These are phyloP conservation scores for Mycena indigotica DNA, from an alignment of 768 basidiomycete genomes.

Conservation along the genomic window DNA sequence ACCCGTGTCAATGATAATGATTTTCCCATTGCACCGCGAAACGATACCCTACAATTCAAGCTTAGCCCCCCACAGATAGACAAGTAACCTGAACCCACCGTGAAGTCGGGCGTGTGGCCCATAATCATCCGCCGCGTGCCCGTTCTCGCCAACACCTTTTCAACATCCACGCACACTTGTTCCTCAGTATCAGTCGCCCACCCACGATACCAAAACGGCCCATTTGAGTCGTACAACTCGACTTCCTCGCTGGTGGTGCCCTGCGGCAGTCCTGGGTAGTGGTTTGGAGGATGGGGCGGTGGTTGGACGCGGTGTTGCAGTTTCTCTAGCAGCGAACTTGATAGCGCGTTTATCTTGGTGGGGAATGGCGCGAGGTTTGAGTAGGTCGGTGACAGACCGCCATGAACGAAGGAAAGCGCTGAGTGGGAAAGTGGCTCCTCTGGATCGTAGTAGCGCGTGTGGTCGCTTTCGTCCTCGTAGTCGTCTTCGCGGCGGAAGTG, in stretches of 20 bases:
- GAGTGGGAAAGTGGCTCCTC: slow-evolving; percentile 66
- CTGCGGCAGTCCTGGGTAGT: slow-evolving; percentile 70
- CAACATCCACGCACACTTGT: slow-evolving; percentile 69
- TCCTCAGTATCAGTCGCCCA: slow-evolving; percentile 81
- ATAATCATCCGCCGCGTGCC: slow-evolving; percentile 90
- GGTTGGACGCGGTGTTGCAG: slow-evolving; percentile 67
- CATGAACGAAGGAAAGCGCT: slow-evolving; percentile 91
- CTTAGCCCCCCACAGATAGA: too few relatives aligned
- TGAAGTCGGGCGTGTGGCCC: slow-evolving; percentile 95
- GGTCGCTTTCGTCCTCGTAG: slow-evolving; percentile 19
- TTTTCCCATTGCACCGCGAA: slow-evolving; percentile 85
- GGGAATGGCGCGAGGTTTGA: slow-evolving; percentile 80
- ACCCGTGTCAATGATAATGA: slow-evolving; percentile 97
- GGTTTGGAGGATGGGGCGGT: slow-evolving; percentile 80
- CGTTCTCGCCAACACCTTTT: slow-evolving; percentile 67
- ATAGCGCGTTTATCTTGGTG: slow-evolving; percentile 75
- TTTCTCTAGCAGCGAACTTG: slow-evolving; percentile 66
- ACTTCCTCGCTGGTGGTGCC: slow-evolving; percentile 67
- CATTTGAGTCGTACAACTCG: slow-evolving; percentile 72
- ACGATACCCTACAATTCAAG: slow-evolving; percentile 63
- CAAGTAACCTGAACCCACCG: too few relatives aligned
- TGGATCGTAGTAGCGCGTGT: slow-evolving; percentile 32
- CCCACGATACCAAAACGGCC: slow-evolving; percentile 94
- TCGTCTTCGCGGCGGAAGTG: slow-evolving; percentile 34
- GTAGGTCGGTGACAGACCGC: slow-evolving; percentile 82